Base-by-base conservation (phyloP, 2,329 filamentous ascomycete species). In the Trichoderma oligosporum region DNA sequence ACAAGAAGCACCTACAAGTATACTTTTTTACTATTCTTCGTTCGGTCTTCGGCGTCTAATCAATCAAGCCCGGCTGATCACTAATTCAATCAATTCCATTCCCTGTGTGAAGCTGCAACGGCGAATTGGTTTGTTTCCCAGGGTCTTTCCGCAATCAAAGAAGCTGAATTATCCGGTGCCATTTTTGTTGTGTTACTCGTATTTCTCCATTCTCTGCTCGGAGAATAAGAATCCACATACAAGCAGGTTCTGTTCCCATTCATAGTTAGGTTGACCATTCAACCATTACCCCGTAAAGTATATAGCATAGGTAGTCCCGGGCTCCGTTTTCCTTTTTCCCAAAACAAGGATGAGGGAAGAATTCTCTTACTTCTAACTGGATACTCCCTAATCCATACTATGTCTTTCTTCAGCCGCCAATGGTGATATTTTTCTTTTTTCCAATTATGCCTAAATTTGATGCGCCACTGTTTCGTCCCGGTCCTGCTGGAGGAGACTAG, bases 181-280 rank as follows among this genome's bases (percentile, higher is more conserved):
- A 18, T 22, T 22, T 12, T 9, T 20, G 16, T 5, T 9, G 38
- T 22, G 14, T 24, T 7, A 7, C 14, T n/a, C 29, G 47, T 27
- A 35, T 7, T 18, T 16, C 22, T 29, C 29, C 16, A 29, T 39
- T 51, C 27, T 35, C 29, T 41, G 16, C 33, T 51, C 47, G 47
- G 47, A 51, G 47, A 51, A 51, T 51, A 51, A 51, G 27, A 27
- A n/a, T n/a, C n/a, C 33, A n/a, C n/a, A n/a, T n/a, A n/a, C n/a
- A n/a, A n/a, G n/a, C n/a, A n/a, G n/a, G n/a, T n/a, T n/a, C n/a
- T n/a, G n/a, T n/a, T n/a, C n/a, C n/a, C n/a, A n/a, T n/a, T n/a
- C n/a, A n/a, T n/a, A n/a, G n/a, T n/a, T n/a, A n/a, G n/a, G 22
- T 3, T 22, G 41, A 44, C 46, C 46, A 33, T 49, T 49, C 4